Conservation (phyloP, 192 early-diverging fungal genomes). For the Obelidium mucronatum region DNA sequence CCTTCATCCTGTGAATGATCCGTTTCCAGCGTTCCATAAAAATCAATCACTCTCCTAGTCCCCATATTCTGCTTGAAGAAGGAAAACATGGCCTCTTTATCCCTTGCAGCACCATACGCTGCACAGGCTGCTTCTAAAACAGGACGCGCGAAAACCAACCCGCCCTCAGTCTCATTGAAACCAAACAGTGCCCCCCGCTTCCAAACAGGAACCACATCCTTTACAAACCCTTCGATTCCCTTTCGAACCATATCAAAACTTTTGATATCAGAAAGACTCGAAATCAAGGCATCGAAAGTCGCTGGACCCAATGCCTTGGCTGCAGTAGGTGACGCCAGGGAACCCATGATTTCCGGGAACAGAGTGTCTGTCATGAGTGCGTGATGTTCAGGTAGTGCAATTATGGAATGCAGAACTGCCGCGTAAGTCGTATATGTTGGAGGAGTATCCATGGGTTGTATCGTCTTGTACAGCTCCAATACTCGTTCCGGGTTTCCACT, state of each 20-base stretch:
- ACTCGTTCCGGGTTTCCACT: too few species aligned
- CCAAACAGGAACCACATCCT: slow-evolving; percentile 4
- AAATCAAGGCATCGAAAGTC: too few species aligned
- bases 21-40: background rate
- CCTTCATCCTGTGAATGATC: background rate
- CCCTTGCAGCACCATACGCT: background rate
- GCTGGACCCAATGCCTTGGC: too few species aligned
- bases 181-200: background rate
- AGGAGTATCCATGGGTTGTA: too few species aligned
- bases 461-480: too few species aligned
- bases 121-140: background rate
- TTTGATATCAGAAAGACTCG: too few species aligned
- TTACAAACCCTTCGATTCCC: background rate
- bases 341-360: background rate
- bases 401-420: too few species aligned
- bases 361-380: too few species aligned
- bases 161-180: background rate
- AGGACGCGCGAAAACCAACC: background rate
- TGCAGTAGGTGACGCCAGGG: background rate
- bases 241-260: too few species aligned
- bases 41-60: background rate
- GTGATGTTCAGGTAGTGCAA: too few species aligned
- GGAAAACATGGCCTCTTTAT: background rate
- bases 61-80: slow-evolving; percentile 1
- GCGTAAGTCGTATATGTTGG: too few species aligned